These are phyloP conservation scores for Trichoderma endophyticum DNA, from an alignment of 2,329 filamentous ascomycete genomes.

Conservation along the genomic window DNA sequence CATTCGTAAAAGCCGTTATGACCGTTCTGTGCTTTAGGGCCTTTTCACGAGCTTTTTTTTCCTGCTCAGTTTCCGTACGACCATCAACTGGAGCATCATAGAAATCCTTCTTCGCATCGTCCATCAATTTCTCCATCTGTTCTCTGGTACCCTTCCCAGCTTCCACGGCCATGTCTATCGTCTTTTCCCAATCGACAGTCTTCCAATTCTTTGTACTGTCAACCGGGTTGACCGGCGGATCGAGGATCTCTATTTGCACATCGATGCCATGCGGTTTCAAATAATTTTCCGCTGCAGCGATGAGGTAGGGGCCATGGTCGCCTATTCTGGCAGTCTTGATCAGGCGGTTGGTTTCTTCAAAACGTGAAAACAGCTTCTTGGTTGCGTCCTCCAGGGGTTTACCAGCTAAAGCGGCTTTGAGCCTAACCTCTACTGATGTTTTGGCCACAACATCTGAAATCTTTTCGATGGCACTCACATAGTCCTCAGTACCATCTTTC, in stretches of 20 bases:
- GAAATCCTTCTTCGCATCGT: not conserved
- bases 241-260: not conserved
- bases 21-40: not conserved
- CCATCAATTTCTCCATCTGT: not conserved
- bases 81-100: not conserved
- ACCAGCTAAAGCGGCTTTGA: not conserved
- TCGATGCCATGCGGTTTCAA: not conserved
- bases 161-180: not conserved
- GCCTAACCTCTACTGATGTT: not conserved
- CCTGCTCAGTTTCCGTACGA: not conserved
- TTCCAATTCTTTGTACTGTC: not conserved
- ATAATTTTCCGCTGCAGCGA: no score
- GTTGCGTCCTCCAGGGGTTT: not conserved
- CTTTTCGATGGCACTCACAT: not conserved
- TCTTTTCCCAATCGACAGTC: not conserved
- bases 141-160: not conserved
- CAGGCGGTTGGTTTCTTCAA: not conserved
- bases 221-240: not conserved
- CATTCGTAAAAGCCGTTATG: not conserved
- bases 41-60: no score
- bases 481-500: not conserved
- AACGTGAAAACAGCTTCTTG: not conserved
- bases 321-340: conserved; percentile 3
- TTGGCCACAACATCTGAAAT: not conserved
- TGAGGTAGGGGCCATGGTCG: not conserved